Base-by-base conservation (phyloP, 129 eudicot genomes). In the Calendula officinalis region DNA sequence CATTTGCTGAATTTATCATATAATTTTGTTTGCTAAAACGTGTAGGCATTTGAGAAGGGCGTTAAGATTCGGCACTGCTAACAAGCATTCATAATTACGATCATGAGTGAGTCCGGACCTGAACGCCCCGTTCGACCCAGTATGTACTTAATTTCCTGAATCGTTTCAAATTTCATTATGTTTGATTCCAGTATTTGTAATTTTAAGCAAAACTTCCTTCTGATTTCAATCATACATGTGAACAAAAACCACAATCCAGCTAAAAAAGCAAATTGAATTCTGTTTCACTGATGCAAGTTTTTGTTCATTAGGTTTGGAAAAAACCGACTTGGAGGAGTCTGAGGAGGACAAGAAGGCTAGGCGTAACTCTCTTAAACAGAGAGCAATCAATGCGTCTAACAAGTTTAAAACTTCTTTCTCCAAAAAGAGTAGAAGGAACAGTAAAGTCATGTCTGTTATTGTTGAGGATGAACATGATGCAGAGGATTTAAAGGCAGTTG, bases 391-490 rank as follows among this genome's bases (percentile, higher is more conserved):
- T 65, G 94, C 94, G 77, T 88, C 99, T 9, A 70, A 63, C 83
- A 88, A 84, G 72, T 88, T 92, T 73, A 88, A 90, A 76, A 78
- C 88, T 44, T 92, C 99, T 11, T 73, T 92, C 70, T 80, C 86
- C 14, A 88, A 82, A 67, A 85, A 68, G 78, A 84, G 98, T 30
- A 76, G 97, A 67, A 77, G 91, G 64, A 85, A 85, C 79, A 92
- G 99, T 73, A 83, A 79, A 81, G 96, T 92, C 77, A 92, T 85
- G 95, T 88, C 96, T 56, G 95, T 88, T 34, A 86, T 84, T 37
- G 84, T 92, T 62, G 96, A 81, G 48, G 99, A 88, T 69, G 99
- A 85, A 80, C 99, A 83, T 61, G 99, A 92, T 73, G 87, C 95
- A 7, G 96, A 92, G 79, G 99, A 92, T 77, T 45, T 85, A 17